phyloP scores from a whole-genome alignment of 169 alveolate species.

The Plasmodium sp. region DNA sequence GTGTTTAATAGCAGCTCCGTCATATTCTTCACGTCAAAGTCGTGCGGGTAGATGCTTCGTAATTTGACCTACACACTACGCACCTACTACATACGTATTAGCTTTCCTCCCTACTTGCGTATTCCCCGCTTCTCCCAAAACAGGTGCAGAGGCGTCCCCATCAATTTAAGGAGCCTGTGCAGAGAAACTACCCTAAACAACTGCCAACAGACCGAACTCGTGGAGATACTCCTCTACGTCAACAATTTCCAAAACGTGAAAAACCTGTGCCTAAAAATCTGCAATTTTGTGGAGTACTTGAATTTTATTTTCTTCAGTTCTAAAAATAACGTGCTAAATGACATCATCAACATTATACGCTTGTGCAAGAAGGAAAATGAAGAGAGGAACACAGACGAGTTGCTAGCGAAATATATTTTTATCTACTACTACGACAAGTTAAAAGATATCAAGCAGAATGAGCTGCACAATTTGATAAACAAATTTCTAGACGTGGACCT shows the following conservation, averaged over 20 bases:
- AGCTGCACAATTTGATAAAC: conserved; percentile 27
- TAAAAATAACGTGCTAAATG: conserved; percentile 30
- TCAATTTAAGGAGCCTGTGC: conserved; percentile 42
- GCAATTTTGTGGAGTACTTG: conserved; percentile 43
- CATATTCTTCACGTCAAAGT: conserved; percentile 52
- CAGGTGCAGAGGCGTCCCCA: conserved; percentile 31
- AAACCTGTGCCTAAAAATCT: conserved; percentile 12
- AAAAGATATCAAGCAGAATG: conserved; percentile 21
- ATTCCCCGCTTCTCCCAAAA: not conserved
- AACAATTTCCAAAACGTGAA: conserved; percentile 26
- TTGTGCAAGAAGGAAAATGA: conserved; percentile 34
- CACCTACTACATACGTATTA: not conserved
- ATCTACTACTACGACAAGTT: conserved; percentile 48
- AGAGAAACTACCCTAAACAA: conserved; percentile 40
- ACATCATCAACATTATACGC: conserved; percentile 20
- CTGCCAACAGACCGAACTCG: conserved; percentile 30
- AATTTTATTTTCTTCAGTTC: conserved; percentile 46
- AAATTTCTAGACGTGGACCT: conserved; percentile 26
- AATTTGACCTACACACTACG: not conserved
- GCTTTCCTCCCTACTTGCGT: not conserved
- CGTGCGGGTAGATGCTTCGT: not conserved
- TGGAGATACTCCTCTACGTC: conserved; percentile 29
- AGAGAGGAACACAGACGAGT: not conserved
- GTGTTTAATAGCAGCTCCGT: conserved; percentile 52
- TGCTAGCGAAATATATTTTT: conserved; percentile 25